Evolutionary conservation across 306 rosid genomes (phyloP), one percentile per base, ranked within the genome.

Genomic region (Astragalus glycyphyllos): DNA sequence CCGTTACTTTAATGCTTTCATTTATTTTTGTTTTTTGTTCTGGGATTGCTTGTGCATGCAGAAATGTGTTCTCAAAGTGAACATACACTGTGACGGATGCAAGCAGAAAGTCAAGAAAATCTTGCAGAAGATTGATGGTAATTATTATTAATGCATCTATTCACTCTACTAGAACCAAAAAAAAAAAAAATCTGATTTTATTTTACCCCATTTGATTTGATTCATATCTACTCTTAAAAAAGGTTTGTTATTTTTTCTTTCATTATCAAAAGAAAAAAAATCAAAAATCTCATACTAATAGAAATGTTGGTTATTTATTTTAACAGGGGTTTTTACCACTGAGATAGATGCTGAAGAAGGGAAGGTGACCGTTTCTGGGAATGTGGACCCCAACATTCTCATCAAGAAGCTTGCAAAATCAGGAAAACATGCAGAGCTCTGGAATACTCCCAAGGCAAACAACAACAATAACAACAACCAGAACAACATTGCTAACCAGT

Each of bases 11-110:
- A n/a, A n/a, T n/a, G n/a, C n/a, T n/a, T n/a, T n/a, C n/a, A n/a
- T n/a, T n/a, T n/a, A n/a, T n/a, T n/a, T n/a, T n/a, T n/a, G 29
- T 61, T 74, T 75, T 63, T 65, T 73, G 68, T 53, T 75, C 61
- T 76, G 80, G 83, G 67, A 64, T 81, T 87, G 65, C 73, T 82
- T 86, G 88, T 78, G 66, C 76, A 72, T 80, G 85, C 88, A 94
- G 99, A 94, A 87, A 91, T 89, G 87, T 84, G 96, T 85, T 75
- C 95, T 95, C 46, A 91, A 89, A 76, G 99, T 95, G 79, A 95
- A 91, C 75, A 89, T 95, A 6, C 97, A 95, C 81, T 95, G 99
- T 59, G 95, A 85, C 56, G 99, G 97, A 10, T 95, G 99, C 77
- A 91, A 89, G 81, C 88, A 84, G 0, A 89, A 95, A 73, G 99